These are phyloP conservation scores for Scutellaria baicalensis DNA, from an alignment of 257 asterid genomes.

Conservation along the genomic window DNA sequence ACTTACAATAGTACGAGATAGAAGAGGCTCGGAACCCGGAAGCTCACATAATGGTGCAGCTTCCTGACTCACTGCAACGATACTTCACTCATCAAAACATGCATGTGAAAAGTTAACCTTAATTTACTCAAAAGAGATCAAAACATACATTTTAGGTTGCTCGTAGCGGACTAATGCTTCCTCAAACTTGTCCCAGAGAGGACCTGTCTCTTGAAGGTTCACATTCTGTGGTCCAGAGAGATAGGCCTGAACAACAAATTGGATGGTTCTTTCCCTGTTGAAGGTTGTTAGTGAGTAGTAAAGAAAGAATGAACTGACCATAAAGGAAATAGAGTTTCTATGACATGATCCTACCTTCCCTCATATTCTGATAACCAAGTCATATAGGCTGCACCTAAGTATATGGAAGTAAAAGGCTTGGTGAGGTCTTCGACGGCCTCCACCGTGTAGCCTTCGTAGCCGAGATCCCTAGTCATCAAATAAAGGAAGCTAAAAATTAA, in stretches of 20 bases:
- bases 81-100: conserved; percentile 1
- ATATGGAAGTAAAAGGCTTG: conserved; percentile 82
- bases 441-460: conserved; percentile 57
- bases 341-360: conserved; percentile 48
- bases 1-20: neutral
- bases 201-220: conserved; percentile 61
- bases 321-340: neutral
- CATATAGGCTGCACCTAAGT: conserved; percentile 94
- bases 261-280: conserved; percentile 66
- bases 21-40: conserved; percentile 2
- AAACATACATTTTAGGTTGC: conserved; percentile 35
- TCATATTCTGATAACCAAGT: conserved; percentile 84
- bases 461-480: conserved; percentile 50
- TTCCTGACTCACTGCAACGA: conserved; percentile 35
- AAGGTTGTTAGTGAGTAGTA: neutral
- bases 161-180: conserved; percentile 56
- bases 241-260: conserved; percentile 80
- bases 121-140: neutral
- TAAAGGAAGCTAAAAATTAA: neutral
- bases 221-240: conserved; percentile 83
- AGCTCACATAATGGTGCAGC: conserved; percentile 66
- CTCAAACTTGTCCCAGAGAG: conserved; percentile 56
- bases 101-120: neutral
- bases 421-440: conserved; percentile 84
- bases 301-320: neutral